phyloP scores from a whole-genome alignment of 768 basidiomycete species.

The Mycena venus region DNA sequence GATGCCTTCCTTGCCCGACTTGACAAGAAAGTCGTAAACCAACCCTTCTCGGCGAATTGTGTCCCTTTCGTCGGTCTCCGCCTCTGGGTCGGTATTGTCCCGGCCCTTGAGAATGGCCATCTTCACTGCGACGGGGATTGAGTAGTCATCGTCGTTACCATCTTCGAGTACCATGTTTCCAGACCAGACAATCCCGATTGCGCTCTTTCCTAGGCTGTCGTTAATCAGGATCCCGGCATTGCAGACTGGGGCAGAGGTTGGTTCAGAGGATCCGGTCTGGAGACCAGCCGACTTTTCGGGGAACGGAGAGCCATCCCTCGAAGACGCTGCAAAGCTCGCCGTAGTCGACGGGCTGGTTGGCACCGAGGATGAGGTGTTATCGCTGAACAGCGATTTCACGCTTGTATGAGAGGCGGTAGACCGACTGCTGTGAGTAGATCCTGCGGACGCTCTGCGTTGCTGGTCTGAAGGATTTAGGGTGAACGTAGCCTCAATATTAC shows the following conservation, averaged over 20 bases:
- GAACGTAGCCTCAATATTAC: neutral
- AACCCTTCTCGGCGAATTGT: neutral
- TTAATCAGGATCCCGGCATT: slow-evolving; percentile 12
- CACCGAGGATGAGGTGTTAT: neutral
- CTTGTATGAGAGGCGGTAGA: slow-evolving; percentile 1
- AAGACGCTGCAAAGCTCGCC: neutral
- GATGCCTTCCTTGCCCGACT: neutral
- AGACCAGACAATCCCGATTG: slow-evolving; percentile 16
- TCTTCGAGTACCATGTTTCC: slow-evolving; percentile 22
- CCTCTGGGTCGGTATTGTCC: slow-evolving; percentile 1
- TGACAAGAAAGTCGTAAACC: slow-evolving; percentile 15
- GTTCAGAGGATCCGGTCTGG: neutral
- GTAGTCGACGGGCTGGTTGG: slow-evolving; percentile 18
- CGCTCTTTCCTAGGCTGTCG: neutral
- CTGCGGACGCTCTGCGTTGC: slow-evolving; percentile 12
- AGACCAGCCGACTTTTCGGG: neutral
- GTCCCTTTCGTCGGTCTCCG: neutral
- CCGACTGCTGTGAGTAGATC: slow-evolving; percentile 6
- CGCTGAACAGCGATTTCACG: slow-evolving; percentile 8
- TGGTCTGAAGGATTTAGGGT: neutral
- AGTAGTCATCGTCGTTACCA: neutral
- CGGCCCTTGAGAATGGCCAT: slow-evolving; percentile 15
- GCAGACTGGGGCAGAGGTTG: neutral
- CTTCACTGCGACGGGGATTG: slow-evolving; percentile 9
- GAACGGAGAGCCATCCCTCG: slow-evolving; percentile 11